These are phyloP conservation scores for Russula abietina DNA, from an alignment of 768 basidiomycete genomes.

Conservation along the genomic window DNA sequence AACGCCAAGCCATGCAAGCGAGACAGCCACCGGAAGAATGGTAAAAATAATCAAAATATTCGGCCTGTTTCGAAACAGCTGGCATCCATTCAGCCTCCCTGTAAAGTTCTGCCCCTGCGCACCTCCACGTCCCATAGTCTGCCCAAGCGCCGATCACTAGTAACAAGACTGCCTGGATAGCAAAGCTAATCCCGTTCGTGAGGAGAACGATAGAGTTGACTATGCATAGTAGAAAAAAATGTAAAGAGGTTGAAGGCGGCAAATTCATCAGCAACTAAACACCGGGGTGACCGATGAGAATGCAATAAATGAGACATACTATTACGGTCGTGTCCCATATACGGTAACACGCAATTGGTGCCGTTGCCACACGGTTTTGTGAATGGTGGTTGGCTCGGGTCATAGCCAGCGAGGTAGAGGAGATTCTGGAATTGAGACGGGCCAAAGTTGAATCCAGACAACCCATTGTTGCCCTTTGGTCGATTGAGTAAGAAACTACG, in stretches of 20 bases:
- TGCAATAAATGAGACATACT: conserved; percentile 37
- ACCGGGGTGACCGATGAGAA: background rate
- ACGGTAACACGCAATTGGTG: conserved; percentile 59
- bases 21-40: conserved; percentile 54
- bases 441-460: conserved; percentile 66
- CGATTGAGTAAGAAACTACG: background rate
- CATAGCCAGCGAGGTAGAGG: conserved; percentile 66
- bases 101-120: background rate
- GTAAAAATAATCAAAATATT: conserved; percentile 77
- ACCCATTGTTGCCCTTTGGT: conserved; percentile 56
- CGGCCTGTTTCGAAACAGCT: conserved; percentile 38
- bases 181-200: conserved; percentile 76
- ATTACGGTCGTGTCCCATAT: conserved; percentile 54
- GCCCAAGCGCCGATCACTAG: conserved; percentile 71
- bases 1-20: conserved; percentile 75
- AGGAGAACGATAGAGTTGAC: conserved; percentile 74
- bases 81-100: background rate
- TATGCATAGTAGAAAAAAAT: conserved; percentile 26
- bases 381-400: conserved; percentile 54
- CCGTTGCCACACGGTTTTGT: conserved; percentile 42
- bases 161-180: conserved; percentile 63
- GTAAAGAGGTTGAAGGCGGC: background rate
- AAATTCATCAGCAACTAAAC: background rate
- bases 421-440: conserved; percentile 73
- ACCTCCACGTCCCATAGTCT: conserved; percentile 80